Conservation (phyloP, 2,329 filamentous ascomycete genomes). For the Didymella segeticola region DNA sequence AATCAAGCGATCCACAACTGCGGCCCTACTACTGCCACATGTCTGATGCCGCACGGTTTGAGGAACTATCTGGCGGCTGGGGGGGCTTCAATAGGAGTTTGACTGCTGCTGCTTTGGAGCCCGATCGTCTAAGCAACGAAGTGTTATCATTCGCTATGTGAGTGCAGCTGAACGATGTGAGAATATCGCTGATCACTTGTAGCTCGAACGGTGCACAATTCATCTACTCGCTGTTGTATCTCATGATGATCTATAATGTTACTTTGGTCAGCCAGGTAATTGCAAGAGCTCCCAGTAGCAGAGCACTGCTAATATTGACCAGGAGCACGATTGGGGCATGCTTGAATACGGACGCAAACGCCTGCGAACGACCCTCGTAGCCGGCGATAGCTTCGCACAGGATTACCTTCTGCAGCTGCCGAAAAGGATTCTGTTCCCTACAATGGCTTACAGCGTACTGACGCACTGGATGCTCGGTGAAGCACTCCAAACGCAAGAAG, state of each 20-base stretch:
- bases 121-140: slow-evolving; percentile 30
- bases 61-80: slow-evolving; percentile 28
- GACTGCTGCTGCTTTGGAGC: slow-evolving; percentile 20
- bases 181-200: slow-evolving; percentile 1
- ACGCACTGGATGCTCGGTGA: slow-evolving; percentile 45
- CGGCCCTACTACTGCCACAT: not conserved
- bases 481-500: slow-evolving; percentile 37
- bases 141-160: slow-evolving; percentile 35
- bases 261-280: slow-evolving; percentile 31
- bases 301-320: not conserved
- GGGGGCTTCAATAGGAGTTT: slow-evolving; percentile 35
- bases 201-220: slow-evolving; percentile 42
- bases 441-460: slow-evolving; percentile 38
- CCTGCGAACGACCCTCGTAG: slow-evolving; percentile 38
- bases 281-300: not conserved
- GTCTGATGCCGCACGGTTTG: slow-evolving; percentile 13
- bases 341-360: slow-evolving; percentile 33
- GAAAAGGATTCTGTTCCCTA: slow-evolving; percentile 38
- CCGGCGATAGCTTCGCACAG: slow-evolving; percentile 34
- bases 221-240: slow-evolving; percentile 40
- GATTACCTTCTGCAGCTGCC: slow-evolving; percentile 42
- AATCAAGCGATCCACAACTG: not conserved
- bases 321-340: slow-evolving; percentile 40
- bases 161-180: not conserved
- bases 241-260: slow-evolving; percentile 43